Evolutionary conservation across 2,329 filamentous ascomycete genomes (phyloP), one percentile per base, ranked within the genome.

Genomic region (Fusarium coffeatum): DNA sequence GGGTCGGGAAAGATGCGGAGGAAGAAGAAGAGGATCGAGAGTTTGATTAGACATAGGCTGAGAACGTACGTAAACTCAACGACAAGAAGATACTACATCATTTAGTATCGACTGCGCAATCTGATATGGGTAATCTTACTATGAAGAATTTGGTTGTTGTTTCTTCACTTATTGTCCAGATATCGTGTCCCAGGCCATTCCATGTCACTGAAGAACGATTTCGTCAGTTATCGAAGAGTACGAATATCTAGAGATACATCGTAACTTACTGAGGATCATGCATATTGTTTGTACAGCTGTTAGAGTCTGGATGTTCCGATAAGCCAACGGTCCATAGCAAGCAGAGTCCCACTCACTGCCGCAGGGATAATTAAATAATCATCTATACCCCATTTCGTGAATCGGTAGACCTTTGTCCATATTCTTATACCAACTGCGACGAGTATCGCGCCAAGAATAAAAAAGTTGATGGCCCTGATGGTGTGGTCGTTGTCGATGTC

Each of bases 21-120:
- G 1, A 63, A 47, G 13, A 62, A 62, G 9, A n/a, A 62, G 1
- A 63, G 34, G 6, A 63, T 63, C n/a, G 59, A 63, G 2, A 63
- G 8, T 9, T 62, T 62, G 11, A 62, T 43, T 1, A 63, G 8
- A 10, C 57, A 63, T 4, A 63, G 11, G 18, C 59, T 55, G 2
- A 62, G 18, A 0, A 62, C 18, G 25, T 63, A 63, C 28, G 47
- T 11, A 5, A 41, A 62, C 6, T 63, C 46, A 3, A 42, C 32
- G 0, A 62, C 28, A 1, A 63, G 47, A 0, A 62, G 22, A 2
- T 63, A 63, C 59, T 63, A 0, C 10, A 2, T 10, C 1, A 18
- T 9, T 63, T 41, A 62, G 56, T 1, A 5, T 10, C 1, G 0
- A 3, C 4, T 11, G 2, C 12, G 6, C 15, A 4, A 18, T 28